Conservation (phyloP, 2,329 filamentous ascomycete genomes). For the Claviceps pazoutovae region DNA sequence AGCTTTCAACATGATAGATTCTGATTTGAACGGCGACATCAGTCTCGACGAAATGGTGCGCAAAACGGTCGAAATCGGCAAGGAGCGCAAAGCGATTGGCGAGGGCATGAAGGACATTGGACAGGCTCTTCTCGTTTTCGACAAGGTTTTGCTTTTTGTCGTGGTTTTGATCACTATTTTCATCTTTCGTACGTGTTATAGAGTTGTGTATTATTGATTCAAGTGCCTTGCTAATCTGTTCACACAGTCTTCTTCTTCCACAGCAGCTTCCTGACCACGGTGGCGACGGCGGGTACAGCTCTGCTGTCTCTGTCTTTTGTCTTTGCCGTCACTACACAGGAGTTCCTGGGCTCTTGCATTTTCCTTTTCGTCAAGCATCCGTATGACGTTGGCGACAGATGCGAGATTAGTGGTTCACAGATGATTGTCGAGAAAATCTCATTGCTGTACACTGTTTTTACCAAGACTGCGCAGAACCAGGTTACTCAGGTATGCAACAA, state of each 20-base stretch:
- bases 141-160: constrained; percentile 70
- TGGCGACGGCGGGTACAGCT: constrained; percentile 81
- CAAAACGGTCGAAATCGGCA: constrained; percentile 70
- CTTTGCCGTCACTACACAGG: constrained; percentile 81
- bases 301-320: constrained; percentile 94
- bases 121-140: constrained; percentile 81
- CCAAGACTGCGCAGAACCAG: constrained; percentile 68
- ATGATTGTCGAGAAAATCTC: constrained; percentile 89
- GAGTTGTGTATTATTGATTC: no score
- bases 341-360: constrained; percentile 95
- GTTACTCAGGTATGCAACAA: constrained; percentile 37
- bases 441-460: constrained; percentile 84
- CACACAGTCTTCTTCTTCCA: constrained; percentile 68
- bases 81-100: constrained; percentile 74
- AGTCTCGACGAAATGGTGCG: constrained; percentile 90
- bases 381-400: constrained; percentile 87
- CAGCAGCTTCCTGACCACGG: constrained; percentile 67
- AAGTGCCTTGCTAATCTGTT: neutral
- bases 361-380: constrained; percentile 98
- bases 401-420: constrained; percentile 59
- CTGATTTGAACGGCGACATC: constrained; percentile 85
- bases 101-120: constrained; percentile 97
- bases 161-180: constrained; percentile 71
- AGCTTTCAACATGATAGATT: constrained; percentile 67
- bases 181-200: constrained; percentile 51